Evolutionary conservation across 2,329 filamentous ascomycete genomes (phyloP).

Genomic region (Botrytis medusae): DNA sequence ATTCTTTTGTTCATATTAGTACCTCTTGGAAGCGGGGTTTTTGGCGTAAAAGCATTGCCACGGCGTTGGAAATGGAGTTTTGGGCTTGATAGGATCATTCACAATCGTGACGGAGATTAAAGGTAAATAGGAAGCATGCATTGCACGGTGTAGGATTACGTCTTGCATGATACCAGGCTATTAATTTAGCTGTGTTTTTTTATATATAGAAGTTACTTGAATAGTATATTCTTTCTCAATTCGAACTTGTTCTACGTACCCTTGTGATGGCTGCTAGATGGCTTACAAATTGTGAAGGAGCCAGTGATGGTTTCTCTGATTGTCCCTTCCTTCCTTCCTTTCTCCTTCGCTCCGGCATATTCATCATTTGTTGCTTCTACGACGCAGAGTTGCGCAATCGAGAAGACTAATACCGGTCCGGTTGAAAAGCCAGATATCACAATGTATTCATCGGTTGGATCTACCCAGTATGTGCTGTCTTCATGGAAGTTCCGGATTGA

Average conservation of each 20-base stretch:
- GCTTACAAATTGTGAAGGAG: background rate
- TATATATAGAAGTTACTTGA: background rate
- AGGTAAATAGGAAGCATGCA: background rate
- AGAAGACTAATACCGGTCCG: background rate
- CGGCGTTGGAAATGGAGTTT: conserved; percentile 3
- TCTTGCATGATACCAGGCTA: conserved; percentile 6
- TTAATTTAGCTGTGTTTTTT: background rate
- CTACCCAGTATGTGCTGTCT: background rate
- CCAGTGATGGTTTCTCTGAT: background rate
- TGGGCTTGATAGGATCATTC: background rate
- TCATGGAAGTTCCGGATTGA: background rate
- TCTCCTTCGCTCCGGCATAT: background rate
- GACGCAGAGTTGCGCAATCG: background rate
- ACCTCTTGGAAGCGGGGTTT: background rate
- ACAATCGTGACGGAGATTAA: background rate
- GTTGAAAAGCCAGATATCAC: background rate
- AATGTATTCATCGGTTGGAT: background rate
- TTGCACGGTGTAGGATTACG: conserved; percentile 3
- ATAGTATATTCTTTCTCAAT: background rate
- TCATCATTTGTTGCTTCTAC: background rate
- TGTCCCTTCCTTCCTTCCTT: background rate
- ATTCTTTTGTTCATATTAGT: conserved; percentile 10
- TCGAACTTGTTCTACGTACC: background rate
- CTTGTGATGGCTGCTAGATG: background rate
- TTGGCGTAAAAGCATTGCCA: conserved; percentile 3